phyloP scores from a whole-genome alignment of 768 basidiomycete species.

The Boletus subparvulus region DNA sequence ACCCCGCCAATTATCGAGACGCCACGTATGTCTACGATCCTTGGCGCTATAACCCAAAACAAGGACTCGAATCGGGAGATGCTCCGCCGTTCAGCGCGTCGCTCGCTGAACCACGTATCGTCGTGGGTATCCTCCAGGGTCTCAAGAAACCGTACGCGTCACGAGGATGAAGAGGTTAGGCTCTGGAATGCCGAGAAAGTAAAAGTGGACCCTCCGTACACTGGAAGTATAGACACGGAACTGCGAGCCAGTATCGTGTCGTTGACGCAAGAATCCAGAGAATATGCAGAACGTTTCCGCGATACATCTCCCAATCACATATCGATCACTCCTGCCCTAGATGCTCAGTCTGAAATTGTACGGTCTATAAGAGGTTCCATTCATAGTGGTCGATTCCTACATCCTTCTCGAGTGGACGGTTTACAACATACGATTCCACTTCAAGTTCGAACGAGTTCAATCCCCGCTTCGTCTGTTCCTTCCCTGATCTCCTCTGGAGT shows the following conservation, averaged over 20 bases:
- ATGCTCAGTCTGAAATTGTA: conserved; percentile 7
- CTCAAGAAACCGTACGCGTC: conserved; percentile 26
- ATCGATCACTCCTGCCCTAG: conserved; percentile 2
- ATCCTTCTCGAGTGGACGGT: not conserved
- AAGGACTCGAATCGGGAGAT: conserved; percentile 11
- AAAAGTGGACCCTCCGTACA: conserved; percentile 10
- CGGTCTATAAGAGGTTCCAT: conserved; percentile 8
- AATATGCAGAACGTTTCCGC: conserved; percentile 2
- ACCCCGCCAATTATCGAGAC: conserved; percentile 24
- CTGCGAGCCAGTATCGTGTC: conserved; percentile 2
- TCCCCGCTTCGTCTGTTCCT: not conserved
- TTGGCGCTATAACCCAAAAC: conserved; percentile 3
- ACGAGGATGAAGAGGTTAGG: conserved; percentile 28
- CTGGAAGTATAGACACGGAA: not conserved
- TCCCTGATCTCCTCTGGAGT: not conserved
- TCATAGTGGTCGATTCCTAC: conserved; percentile 1
- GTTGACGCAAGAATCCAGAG: conserved; percentile 6
- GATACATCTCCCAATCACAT: conserved; percentile 6
- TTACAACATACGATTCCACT: not conserved
- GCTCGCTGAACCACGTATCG: conserved; percentile 32
- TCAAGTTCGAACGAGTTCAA: not conserved
- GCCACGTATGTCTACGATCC: conserved; percentile 25
- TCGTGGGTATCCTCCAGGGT: conserved; percentile 39
- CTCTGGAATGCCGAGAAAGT: conserved; percentile 38
- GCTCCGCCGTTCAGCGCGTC: conserved; percentile 15